Percentiles rank a stretch among this genome's conserved stretches.
These are phyloP conservation scores for Solanum rostratum DNA, from an alignment of 257 asterid genomes.

Conservation along the genomic window DNA sequence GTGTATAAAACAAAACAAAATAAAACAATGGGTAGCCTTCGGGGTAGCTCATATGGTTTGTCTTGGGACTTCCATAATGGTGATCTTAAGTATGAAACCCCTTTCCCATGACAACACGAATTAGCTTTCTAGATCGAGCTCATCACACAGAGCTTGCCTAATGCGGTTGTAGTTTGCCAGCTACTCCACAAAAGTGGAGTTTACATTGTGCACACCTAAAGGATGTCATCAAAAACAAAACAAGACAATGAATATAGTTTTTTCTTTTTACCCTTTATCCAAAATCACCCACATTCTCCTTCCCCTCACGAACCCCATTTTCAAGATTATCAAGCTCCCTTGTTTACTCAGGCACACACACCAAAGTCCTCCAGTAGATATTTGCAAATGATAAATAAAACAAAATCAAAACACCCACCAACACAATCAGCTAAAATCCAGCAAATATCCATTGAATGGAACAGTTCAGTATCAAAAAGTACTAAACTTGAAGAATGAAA, in stretches of 20 bases:
- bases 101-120: neutral
- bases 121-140: neutral
- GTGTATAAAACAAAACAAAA: neutral
- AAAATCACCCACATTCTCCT: neutral
- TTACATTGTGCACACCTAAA: too few relatives aligned
- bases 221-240: neutral
- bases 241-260: neutral
- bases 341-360: neutral
- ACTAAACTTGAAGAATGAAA: neutral
- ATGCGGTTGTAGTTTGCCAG: neutral
- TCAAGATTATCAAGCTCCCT: neutral
- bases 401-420: neutral
- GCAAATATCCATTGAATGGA: neutral
- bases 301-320: neutral
- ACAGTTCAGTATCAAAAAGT: neutral
- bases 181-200: neutral
- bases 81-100: neutral
- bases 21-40: neutral
- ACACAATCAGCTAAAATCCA: neutral
- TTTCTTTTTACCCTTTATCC: neutral
- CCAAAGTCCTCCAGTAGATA: neutral
- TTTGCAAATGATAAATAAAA: neutral
- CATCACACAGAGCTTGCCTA: neutral
- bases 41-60: neutral
- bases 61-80: neutral